phyloP scores from a whole-genome alignment of 805 yeast species.

The Metschnikowia rubicola region DNA sequence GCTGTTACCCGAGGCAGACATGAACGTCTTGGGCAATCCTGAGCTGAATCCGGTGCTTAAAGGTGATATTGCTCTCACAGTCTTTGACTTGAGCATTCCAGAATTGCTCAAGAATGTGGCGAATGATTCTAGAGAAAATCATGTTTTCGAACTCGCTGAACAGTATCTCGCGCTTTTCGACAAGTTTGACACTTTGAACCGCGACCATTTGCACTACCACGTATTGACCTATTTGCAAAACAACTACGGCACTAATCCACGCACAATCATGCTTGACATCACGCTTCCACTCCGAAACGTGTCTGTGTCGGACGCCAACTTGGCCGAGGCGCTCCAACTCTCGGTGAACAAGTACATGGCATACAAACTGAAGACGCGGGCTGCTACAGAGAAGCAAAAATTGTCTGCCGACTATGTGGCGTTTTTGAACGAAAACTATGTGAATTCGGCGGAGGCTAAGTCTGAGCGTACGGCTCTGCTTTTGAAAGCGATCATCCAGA shows the following conservation, averaged over 20 bases:
- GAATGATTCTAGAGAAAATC: constrained; percentile 31
- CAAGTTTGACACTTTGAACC: constrained; percentile 63
- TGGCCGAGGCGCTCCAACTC: constrained; percentile 60
- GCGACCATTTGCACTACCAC: constrained; percentile 64
- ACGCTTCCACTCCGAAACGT: constrained; percentile 64
- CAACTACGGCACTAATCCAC: constrained; percentile 37
- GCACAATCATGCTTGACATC: constrained; percentile 51
- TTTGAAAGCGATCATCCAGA: constrained; percentile 39
- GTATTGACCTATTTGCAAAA: constrained; percentile 52
- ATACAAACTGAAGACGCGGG: constrained; percentile 44
- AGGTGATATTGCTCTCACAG: constrained; percentile 46
- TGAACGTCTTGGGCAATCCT: constrained; percentile 80
- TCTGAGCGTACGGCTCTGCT: constrained; percentile 29
- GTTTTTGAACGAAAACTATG: constrained; percentile 25
- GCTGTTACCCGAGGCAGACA: constrained; percentile 80
- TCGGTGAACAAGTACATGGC: constrained; percentile 71
- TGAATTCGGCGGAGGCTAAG: constrained; percentile 18
- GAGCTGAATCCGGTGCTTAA: constrained; percentile 72
- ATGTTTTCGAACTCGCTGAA: constrained; percentile 37
- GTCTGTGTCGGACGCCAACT: constrained; percentile 34
- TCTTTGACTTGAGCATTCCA: constrained; percentile 36
- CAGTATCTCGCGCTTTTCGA: constrained; percentile 59
- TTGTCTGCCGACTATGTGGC: constrained; percentile 30
- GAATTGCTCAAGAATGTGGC: constrained; percentile 27
- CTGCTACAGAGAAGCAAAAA: constrained; percentile 27